Base-by-base conservation (phyloP, 305 asterid genomes). In the Fraxinus xanthoxyloides region DNA sequence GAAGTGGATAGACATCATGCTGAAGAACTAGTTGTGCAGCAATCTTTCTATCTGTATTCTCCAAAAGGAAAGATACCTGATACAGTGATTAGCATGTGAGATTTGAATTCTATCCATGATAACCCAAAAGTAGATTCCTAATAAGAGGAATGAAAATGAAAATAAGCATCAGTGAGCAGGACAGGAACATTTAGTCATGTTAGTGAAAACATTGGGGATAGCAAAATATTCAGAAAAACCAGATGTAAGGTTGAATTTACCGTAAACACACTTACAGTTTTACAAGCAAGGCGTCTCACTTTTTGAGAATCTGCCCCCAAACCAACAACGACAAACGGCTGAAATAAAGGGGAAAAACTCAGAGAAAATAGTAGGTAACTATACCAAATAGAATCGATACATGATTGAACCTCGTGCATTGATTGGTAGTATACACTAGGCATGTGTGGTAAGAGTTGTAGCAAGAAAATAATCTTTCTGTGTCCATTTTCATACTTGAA, bases 321-420 rank as follows among this genome's bases (percentile, higher is more conserved):
- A 79, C 99, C 98, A 83, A 90, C 95, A 80, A 89, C 78, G 76
- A 94, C 89, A 69, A 92, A 92, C 34, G 92, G 85, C 99, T 95
- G 95, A 88, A 90, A 65, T 77, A 80, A 7, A 79, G 32, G 63
- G 63, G 24, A 83, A 80, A 70, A 48, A 70, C 3, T 84, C 77
- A 85, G 78, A 77, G 82, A 76, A 76, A 51, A 65, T 75, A 77
- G 79, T 56, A 67, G 78, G 59, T 38, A 74, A 72, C 17, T 77
- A 12, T 65, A 61, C 61, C 76, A 69, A 40, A 26, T 46, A 17
- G 77, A 32, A 82, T 7, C 8, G 76, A 6, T 24, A 61, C 61
- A 10, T 75, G 12, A 77, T 17, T n/a, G 79, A 51, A 77, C 63
- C 35, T 24, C 61, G 35, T 15, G 84, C 83, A 77, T 72, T 74